Percentiles rank a stretch among this genome's conserved stretches.
Evolutionary conservation across 768 basidiomycete species (phyloP).

Genomic region (Podaxis pistillaris): DNA sequence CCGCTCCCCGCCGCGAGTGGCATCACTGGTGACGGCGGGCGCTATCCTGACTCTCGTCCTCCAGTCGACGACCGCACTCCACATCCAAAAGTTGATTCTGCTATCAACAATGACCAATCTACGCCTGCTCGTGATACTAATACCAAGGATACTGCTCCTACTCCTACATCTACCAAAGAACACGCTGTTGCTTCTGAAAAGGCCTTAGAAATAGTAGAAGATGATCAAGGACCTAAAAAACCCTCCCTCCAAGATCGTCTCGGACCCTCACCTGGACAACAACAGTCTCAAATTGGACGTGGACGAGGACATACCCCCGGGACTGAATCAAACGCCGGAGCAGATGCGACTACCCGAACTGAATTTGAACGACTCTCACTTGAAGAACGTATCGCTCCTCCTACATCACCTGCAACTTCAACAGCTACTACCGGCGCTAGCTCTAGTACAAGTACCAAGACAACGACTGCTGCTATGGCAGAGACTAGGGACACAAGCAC

Average conservation of each 20-base stretch:
- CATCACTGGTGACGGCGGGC: neutral
- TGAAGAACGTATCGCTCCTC: conserved; percentile 6
- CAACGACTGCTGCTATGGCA: neutral
- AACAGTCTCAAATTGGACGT: neutral
- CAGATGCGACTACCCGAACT: neutral
- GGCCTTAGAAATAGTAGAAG: neutral
- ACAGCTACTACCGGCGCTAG: neutral
- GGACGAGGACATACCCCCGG: conserved; percentile 4
- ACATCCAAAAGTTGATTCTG: neutral
- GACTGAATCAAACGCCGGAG: neutral
- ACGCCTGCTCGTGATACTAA: neutral
- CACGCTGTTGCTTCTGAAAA: neutral
- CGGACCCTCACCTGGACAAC: conserved; percentile 6
- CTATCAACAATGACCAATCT: neutral
- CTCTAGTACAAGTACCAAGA: neutral
- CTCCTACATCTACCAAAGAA: neutral
- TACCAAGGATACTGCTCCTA: neutral
- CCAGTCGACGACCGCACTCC: neutral
- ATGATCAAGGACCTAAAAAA: neutral
- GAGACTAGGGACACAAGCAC: neutral
- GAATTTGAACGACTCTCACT: conserved; percentile 8
- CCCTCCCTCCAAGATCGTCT: conserved; percentile 11
- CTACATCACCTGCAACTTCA: conserved; percentile 1
- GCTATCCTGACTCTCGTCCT: conserved; percentile 5
- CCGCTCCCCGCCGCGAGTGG: neutral